Base-by-base conservation (phyloP, 2,329 filamentous ascomycete genomes). In the Huntiella omanensis region DNA sequence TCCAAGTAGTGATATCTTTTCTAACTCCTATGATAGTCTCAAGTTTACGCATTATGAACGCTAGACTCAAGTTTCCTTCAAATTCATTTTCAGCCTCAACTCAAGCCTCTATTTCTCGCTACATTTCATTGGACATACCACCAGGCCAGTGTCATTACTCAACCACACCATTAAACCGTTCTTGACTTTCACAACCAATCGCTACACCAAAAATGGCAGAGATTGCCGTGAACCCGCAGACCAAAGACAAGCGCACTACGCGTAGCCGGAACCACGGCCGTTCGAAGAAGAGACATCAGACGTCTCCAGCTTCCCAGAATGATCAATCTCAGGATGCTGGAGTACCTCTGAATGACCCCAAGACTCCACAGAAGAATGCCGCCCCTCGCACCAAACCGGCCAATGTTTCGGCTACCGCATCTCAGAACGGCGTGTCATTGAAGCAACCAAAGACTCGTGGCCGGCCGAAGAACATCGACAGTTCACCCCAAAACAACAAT, bases 221-320 rank as follows among this genome's bases (percentile, higher is more conserved):
- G 22, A 28, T 28, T 28, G 22, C 8, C 22, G 22, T 10, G 3
- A 28, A 28, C 22, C 22, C 22, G 6, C 6, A 34, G 11, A 32
- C 41, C 6, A 43, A 44, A 35, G 44, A 47, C 35, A 57, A 59
- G 45, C 57, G 60, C 55, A 64, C 53, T 61, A 66, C 56, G 57
- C 63, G 56, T 53, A 60, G 56, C 58, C 64, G 52, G 57, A 65
- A 52, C 56, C 54, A 52, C 53, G 59, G 65, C 16, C 16, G n/a
- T 13, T 43, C 42, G 17, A 41, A 45, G 5, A 44, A 49, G 19
- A 37, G 36, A 12, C 60, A 60, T 8, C 67, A 67, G 50, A 75
- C 70, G 57, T 66, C 64, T n/a, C 75, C 75, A 54, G 71, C 69
- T 17, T 76, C 73, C 3, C 73, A 76, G 56, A 74, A 69, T 53